Conservation (phyloP, 345 rosid genomes). For the Murraya paniculata region DNA sequence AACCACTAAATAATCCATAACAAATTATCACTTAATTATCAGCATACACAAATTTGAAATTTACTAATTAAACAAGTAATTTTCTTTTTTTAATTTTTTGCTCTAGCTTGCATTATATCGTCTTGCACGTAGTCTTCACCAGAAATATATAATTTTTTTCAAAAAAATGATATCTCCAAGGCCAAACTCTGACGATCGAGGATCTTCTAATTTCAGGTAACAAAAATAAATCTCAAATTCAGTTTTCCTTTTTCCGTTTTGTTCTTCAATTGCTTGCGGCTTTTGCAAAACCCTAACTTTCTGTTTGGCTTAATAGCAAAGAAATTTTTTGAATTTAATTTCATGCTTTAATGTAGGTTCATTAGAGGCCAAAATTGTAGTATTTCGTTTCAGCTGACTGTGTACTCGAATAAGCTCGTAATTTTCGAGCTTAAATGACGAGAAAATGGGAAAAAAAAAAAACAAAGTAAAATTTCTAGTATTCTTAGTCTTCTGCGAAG, state of each 20-base stretch:
- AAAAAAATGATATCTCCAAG: constrained; percentile 38
- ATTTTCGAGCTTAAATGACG: background rate
- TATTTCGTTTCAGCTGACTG: background rate
- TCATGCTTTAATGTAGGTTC: background rate
- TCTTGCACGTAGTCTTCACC: background rate
- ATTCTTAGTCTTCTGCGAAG: background rate
- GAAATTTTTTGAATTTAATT: background rate
- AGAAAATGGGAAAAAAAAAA: background rate
- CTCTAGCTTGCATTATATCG: background rate
- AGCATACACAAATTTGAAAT: background rate
- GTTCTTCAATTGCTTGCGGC: background rate
- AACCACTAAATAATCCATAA: too few relatives aligned
- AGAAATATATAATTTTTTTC: background rate
- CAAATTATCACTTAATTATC: too few relatives aligned
- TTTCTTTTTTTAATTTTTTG: background rate
- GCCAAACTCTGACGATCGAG: constrained; percentile 74
- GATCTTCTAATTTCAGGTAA: constrained; percentile 72
- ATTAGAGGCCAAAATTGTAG: background rate
- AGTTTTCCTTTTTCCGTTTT: background rate
- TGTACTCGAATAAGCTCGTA: background rate
- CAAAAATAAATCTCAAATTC: constrained; percentile 1
- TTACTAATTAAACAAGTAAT: background rate
- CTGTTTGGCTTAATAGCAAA: constrained; percentile 9
- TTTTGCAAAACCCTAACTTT: constrained; percentile 21
- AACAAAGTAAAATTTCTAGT: background rate